phyloP scores from a whole-genome alignment of 1,284 basidiomycete species.

The Malassezia pachydermatis region DNA sequence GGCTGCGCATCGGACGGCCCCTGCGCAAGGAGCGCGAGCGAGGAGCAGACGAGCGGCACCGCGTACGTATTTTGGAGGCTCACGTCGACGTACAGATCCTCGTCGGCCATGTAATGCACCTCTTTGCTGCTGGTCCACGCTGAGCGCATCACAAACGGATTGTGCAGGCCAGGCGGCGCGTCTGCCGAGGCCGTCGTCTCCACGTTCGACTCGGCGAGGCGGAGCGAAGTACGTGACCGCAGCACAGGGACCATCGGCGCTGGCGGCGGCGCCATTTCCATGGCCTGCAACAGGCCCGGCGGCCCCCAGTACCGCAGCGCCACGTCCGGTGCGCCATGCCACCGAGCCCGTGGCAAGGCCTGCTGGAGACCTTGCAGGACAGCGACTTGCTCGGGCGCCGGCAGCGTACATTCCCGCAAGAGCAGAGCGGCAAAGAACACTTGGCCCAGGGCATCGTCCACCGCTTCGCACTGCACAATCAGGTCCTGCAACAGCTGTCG shows the following conservation, averaged over 20 bases:
- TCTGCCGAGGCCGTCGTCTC: neutral
- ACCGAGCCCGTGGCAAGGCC: constrained; percentile 33
- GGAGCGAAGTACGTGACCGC: constrained; percentile 15
- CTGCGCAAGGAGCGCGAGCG: neutral
- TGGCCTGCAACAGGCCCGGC: constrained; percentile 60
- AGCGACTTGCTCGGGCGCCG: constrained; percentile 34
- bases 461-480: constrained; percentile 73
- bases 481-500: constrained; percentile 81
- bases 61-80: constrained; percentile 81
- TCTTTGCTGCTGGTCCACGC: constrained; percentile 39
- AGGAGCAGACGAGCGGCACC: constrained; percentile 70
- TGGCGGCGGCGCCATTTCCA: constrained; percentile 68
- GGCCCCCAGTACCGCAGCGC: constrained; percentile 49
- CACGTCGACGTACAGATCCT: constrained; percentile 67
- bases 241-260: constrained; percentile 60
- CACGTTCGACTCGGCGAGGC: neutral
- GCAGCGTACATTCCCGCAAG: constrained; percentile 19
- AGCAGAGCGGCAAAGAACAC: constrained; percentile 26
- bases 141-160: constrained; percentile 30
- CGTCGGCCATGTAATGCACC: constrained; percentile 68
- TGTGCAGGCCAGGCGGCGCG: constrained; percentile 20
- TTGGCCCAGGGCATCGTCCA: constrained; percentile 61
- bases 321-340: constrained; percentile 28
- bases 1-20: neutral
- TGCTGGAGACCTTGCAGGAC: constrained; percentile 36